Conservation (phyloP, 2,329 filamentous ascomycete species). For the Juglanconis sp. region DNA sequence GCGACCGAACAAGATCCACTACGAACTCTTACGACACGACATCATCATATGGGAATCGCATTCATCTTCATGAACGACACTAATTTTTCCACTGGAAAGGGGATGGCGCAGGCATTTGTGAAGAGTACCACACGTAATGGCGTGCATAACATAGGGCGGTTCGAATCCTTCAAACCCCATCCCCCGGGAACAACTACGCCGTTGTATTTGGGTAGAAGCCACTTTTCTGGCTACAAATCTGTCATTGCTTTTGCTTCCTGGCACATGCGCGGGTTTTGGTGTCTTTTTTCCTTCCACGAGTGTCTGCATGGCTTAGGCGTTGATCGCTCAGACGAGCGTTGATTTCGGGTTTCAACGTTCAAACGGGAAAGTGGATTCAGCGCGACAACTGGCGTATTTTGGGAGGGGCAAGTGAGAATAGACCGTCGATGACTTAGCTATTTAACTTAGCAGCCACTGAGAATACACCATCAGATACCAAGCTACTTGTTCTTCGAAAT, state of each 20-base stretch:
- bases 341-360: neutral
- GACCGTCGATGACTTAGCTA: neutral
- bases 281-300: slow-evolving; percentile 2
- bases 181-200: neutral
- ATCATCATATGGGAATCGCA: neutral
- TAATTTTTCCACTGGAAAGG: neutral
- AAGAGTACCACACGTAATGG: slow-evolving; percentile 6
- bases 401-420: neutral
- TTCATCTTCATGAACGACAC: neutral
- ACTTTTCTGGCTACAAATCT: slow-evolving; percentile 14
- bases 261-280: neutral
- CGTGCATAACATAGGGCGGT: slow-evolving; percentile 15
- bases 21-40: neutral
- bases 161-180: neutral
- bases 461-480: neutral
- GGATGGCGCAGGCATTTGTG: neutral
- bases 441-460: neutral
- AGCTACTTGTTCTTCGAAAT: too few relatives aligned
- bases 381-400: neutral
- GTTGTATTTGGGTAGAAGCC: slow-evolving; percentile 14
- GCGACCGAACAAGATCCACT: neutral
- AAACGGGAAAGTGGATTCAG: neutral
- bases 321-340: slow-evolving; percentile 4
- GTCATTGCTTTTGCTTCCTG: slow-evolving; percentile 8
- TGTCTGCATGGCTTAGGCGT: slow-evolving; percentile 17